phyloP scores from a whole-genome alignment of 1,139 yeast genomes.

The Pichia sp. region DNA sequence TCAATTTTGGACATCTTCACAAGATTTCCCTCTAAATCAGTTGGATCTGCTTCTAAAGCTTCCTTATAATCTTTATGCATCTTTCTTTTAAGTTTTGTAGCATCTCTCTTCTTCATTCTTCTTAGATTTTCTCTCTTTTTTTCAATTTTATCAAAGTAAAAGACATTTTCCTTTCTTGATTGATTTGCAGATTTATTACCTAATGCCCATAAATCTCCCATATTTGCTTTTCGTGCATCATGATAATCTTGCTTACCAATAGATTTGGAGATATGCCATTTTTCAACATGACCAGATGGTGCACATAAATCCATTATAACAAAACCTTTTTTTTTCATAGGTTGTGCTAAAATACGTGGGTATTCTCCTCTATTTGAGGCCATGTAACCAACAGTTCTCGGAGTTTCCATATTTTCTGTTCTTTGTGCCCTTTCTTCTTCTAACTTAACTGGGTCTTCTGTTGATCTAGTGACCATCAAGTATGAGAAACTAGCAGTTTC shows the following conservation, averaged over 20 bases:
- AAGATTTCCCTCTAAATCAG: slow-evolving; percentile 18
- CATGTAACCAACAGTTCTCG: slow-evolving; percentile 27
- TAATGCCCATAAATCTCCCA: slow-evolving; percentile 89
- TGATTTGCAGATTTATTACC: slow-evolving; percentile 61
- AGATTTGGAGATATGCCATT: slow-evolving; percentile 83
- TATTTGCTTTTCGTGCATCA: slow-evolving; percentile 77
- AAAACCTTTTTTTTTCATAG: slow-evolving; percentile 76
- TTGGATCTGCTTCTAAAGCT: slow-evolving; percentile 16
- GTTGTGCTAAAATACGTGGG: slow-evolving; percentile 72
- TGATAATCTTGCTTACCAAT: slow-evolving; percentile 71
- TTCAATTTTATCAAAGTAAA: slow-evolving; percentile 26
- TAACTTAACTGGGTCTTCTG: slow-evolving; percentile 35
- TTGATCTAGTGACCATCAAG: slow-evolving; percentile 60
- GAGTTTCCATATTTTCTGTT: background rate
- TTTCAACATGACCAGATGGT: slow-evolving; percentile 70
- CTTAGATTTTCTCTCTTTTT: slow-evolving; percentile 24
- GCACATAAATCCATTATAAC: slow-evolving; percentile 77
- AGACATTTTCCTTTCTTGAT: slow-evolving; percentile 27
- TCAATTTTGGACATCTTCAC: slow-evolving; percentile 23
- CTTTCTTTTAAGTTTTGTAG: slow-evolving; percentile 21
- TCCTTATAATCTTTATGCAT: slow-evolving; percentile 21
- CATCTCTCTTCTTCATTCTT: slow-evolving; percentile 21
- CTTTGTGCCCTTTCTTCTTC: slow-evolving; percentile 23
- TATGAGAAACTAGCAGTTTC: slow-evolving; percentile 77
- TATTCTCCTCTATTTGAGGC: slow-evolving; percentile 40